Percentiles rank a stretch among this genome's conserved stretches.
phyloP scores from a whole-genome alignment of 2,329 filamentous ascomycete genomes.

The Phyllosticta citriasiana region DNA sequence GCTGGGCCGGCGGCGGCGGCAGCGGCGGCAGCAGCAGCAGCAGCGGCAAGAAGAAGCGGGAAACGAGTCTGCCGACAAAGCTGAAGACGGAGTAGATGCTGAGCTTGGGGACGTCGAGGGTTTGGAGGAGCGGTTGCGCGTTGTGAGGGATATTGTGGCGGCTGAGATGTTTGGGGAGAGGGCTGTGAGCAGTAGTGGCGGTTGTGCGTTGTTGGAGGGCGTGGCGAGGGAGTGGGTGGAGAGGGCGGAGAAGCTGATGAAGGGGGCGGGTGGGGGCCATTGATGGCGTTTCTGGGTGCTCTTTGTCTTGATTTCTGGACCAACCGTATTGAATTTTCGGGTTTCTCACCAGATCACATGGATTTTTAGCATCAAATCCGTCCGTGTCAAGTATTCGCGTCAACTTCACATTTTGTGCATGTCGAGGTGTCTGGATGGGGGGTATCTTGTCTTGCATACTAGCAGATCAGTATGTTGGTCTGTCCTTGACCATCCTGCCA shows the following conservation, averaged over 20 bases:
- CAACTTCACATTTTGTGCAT: no score
- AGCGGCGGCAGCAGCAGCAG: conserved; percentile 8
- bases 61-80: neutral
- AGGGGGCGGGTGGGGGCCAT: conserved; percentile 36
- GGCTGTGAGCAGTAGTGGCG: conserved; percentile 31
- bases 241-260: conserved; percentile 38
- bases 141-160: conserved; percentile 52
- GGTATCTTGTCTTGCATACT: no score
- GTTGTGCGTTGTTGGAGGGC: conserved; percentile 22
- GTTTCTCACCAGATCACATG: no score
- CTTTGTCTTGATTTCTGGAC: no score
- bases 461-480: no score
- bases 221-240: conserved; percentile 43
- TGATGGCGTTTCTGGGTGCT: conserved; percentile 14
- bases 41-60: conserved; percentile 2
- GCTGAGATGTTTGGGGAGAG: conserved; percentile 29
- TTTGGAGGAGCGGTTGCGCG: conserved; percentile 46
- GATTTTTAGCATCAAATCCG: no score
- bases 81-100: conserved; percentile 21
- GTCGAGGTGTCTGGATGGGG: no score
- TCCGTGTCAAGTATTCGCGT: no score
- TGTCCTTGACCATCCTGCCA: no score
- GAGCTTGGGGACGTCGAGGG: conserved; percentile 42
- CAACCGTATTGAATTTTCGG: no score
- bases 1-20: conserved; percentile 47